Evolutionary conservation across 192 early-diverging fungal species (phyloP), one percentile per base, ranked within the genome.

Genomic region (Funneliformis mosseae): DNA sequence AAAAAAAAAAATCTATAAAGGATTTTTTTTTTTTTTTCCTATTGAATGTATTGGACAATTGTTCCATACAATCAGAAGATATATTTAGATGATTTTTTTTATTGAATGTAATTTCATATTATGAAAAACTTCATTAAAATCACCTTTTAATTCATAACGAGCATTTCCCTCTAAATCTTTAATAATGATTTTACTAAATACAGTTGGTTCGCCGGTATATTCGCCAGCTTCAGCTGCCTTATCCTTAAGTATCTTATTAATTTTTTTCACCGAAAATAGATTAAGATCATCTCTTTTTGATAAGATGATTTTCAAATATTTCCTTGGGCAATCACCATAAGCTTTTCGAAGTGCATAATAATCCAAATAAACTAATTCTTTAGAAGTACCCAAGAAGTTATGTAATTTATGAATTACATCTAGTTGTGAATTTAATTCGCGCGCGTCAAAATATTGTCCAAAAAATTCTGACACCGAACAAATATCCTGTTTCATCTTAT

Each of bases 311-410:
- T 99, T 96, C 16, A 99, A 88, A 83, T 96, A 93, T 41, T 90
- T 88, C 21, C 98, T 78, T 6, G 97, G 96, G 59, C 97, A 80
- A 83, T 99, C 97, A n/a, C 95, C 95, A 85, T 94, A 99, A 78
- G 93, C 88, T 73, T 95, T 94, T 88, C 92, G 94, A 80, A 98
- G 79, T 5, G 90, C 83, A 76, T 96, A 97, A 83, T 97, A 98
- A 84, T 98, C 95, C 78, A 97, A 84, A 82, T 93, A 96, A 8
- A 96, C 88, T 81, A 93, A 90, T 42, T 90, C 85, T 18, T 93
- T 91, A 62, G 93, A 92, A 61, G 90, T 92, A 81, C 92, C 94
- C 50, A 97, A 85, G 59, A 99, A 88, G 12, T 83, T 87, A 48
- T 96, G 90, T 21, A 99, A 85, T 82, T 93, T 92, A 60, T 94